phyloP scores from a whole-genome alignment of 2,329 filamentous ascomycete genomes.

The Aspergillus novofumigatus region DNA sequence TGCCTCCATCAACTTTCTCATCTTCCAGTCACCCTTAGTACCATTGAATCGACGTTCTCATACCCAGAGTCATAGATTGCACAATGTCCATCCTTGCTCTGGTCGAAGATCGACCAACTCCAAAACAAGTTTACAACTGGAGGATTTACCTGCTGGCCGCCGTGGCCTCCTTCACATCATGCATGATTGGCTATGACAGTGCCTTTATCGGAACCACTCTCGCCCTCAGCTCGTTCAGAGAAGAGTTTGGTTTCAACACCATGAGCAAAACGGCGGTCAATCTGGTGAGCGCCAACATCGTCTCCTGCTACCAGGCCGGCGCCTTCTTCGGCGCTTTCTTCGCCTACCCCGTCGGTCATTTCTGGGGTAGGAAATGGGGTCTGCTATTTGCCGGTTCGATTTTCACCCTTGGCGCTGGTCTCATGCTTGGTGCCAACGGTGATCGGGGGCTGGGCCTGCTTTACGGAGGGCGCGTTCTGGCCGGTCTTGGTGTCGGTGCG shows the following conservation, averaged over 20 bases:
- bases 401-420: conserved; percentile 66
- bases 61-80: background rate
- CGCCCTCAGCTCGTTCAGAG: conserved; percentile 63
- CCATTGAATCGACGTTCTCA: no score
- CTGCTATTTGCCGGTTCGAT: conserved; percentile 58
- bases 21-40: no score
- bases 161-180: conserved; percentile 54
- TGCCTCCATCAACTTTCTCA: background rate
- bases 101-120: conserved; percentile 50
- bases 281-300: conserved; percentile 68
- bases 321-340: conserved; percentile 76
- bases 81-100: conserved; percentile 39
- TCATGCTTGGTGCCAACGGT: conserved; percentile 66
- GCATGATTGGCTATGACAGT: conserved; percentile 62
- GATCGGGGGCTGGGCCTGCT: conserved; percentile 60
- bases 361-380: conserved; percentile 62
- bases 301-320: conserved; percentile 76
- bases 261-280: conserved; percentile 49
- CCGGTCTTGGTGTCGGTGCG: conserved; percentile 55
- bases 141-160: conserved; percentile 52
- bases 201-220: conserved; percentile 78
- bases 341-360: conserved; percentile 64
- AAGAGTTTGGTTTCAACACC: conserved; percentile 61
- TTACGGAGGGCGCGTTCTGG: conserved; percentile 55
- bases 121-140: conserved; percentile 58